Evolutionary conservation across 768 basidiomycete species (phyloP).

Genomic region (Xerocomellus chrysenteron): DNA sequence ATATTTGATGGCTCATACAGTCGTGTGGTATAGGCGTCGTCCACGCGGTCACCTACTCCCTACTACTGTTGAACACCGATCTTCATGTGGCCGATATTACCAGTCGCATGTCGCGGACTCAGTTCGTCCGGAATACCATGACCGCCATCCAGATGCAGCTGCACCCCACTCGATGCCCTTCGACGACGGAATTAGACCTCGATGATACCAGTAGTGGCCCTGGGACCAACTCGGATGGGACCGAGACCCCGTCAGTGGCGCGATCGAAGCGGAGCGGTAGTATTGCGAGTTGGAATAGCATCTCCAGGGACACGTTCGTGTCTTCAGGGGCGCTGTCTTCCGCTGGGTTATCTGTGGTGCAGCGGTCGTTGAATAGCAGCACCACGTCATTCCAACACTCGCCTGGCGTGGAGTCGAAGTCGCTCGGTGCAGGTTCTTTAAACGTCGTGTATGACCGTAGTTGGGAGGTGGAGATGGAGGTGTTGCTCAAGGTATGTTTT

Average conservation of each 20-base stretch:
- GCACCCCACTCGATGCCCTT: slow-evolving; percentile 53
- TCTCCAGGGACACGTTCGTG: slow-evolving; percentile 58
- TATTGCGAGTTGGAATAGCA: slow-evolving; percentile 81
- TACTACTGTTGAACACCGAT: slow-evolving; percentile 94
- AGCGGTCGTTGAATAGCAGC: slow-evolving; percentile 54
- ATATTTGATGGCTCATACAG: slow-evolving; percentile 3
- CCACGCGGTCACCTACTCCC: slow-evolving; percentile 92
- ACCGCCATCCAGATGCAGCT: slow-evolving; percentile 79
- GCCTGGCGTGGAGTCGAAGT: slow-evolving; percentile 39
- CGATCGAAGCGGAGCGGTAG: slow-evolving; percentile 79
- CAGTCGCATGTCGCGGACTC: slow-evolving; percentile 85
- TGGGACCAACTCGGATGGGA: slow-evolving; percentile 55
- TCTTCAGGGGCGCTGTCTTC: slow-evolving; percentile 39
- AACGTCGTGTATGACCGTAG: slow-evolving; percentile 55
- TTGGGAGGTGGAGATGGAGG: slow-evolving; percentile 90
- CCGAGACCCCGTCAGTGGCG: slow-evolving; percentile 43
- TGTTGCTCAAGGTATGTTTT: slow-evolving; percentile 67
- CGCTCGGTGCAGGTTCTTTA: slow-evolving; percentile 31
- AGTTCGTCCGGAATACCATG: slow-evolving; percentile 93
- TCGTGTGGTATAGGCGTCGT: slow-evolving; percentile 63
- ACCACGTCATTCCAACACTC: slow-evolving; percentile 63
- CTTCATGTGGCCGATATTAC: slow-evolving; percentile 91
- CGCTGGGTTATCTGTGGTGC: slow-evolving; percentile 31
- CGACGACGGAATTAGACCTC: slow-evolving; percentile 60
- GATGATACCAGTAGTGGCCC: slow-evolving; percentile 67